Conservation (phyloP, 2,329 filamentous ascomycete species). For the Colletotrichum gigasporum region DNA sequence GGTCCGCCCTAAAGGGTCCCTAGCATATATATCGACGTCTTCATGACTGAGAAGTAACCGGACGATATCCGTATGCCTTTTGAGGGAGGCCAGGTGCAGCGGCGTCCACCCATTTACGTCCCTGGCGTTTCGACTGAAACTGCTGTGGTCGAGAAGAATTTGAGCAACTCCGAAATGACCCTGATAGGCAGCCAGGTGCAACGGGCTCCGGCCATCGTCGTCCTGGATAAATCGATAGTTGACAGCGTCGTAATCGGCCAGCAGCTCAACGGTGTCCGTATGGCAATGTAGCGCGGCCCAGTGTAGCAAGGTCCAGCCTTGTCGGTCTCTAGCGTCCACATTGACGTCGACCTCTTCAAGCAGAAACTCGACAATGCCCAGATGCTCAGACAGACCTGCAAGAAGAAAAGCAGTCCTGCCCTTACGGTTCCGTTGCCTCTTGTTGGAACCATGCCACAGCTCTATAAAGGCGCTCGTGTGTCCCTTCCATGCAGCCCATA, state of each 20-base stretch:
- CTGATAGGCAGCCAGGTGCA: too few species aligned
- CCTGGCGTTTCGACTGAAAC: too few species aligned
- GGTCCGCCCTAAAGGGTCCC: too few species aligned
- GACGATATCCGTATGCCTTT: too few species aligned
- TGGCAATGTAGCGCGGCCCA: background rate
- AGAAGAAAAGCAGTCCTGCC: background rate
- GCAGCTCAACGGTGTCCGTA: background rate
- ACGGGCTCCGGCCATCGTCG: too few species aligned
- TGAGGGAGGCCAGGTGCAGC: background rate
- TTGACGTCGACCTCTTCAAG: background rate
- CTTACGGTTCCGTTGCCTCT: too few species aligned
- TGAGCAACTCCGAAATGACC: too few species aligned
- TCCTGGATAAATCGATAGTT: too few species aligned
- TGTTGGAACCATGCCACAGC: background rate
- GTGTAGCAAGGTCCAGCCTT: background rate
- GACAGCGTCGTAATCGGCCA: background rate
- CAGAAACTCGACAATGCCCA: background rate
- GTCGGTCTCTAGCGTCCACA: background rate
- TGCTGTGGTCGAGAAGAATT: too few species aligned
- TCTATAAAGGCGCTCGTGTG: rapidly evolving
- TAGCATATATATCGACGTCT: too few species aligned
- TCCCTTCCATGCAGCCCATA: background rate
- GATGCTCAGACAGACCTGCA: background rate
- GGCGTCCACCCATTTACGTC: background rate
- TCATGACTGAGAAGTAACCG: too few species aligned